These are phyloP conservation scores for Plantago elongata DNA, from an alignment of 257 asterid genomes.

Conservation along the genomic window DNA sequence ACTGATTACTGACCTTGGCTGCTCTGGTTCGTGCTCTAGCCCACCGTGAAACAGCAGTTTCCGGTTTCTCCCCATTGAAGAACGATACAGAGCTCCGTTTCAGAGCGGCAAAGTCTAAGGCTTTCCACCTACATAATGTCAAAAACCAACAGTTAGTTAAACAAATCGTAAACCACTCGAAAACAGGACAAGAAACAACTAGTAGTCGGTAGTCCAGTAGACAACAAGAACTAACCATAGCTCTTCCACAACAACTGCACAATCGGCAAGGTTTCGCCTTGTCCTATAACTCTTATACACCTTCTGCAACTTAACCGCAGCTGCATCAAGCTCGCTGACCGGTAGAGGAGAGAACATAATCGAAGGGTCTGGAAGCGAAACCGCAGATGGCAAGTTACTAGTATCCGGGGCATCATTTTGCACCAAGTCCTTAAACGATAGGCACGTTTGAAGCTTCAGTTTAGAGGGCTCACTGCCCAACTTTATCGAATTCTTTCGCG, in stretches of 20 bases:
- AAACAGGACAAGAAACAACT: not conserved
- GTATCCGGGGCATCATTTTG: constrained; percentile 22
- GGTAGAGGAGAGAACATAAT: constrained; percentile 63
- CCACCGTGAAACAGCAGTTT: constrained; percentile 89
- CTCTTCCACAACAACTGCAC: constrained; percentile 96
- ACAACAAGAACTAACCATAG: constrained; percentile 53
- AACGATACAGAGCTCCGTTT: constrained; percentile 78
- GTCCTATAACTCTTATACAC: constrained; percentile 90
- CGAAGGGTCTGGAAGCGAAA: constrained; percentile 56
- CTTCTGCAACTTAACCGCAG: constrained; percentile 85
- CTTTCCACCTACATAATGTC: constrained; percentile 72
- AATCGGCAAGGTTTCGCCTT: constrained; percentile 86
- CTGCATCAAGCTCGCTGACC: constrained; percentile 80
- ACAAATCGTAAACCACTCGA: not conserved
- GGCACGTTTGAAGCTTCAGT: constrained; percentile 46
- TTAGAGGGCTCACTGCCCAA: constrained; percentile 59
- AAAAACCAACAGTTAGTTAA: constrained; percentile 13
- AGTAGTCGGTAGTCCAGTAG: not conserved
- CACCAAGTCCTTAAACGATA: constrained; percentile 66
- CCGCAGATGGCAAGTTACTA: constrained; percentile 1
- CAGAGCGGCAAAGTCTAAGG: constrained; percentile 82
- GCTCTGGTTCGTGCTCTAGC: constrained; percentile 91
- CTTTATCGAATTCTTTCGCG: constrained; percentile 54
- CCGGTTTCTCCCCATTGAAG: constrained; percentile 73
- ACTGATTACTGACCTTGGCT: constrained; percentile 51